Percentiles rank a stretch among this genome's conserved stretches.
Evolutionary conservation across 2,329 filamentous ascomycete species (phyloP).

Genomic region (Fusarium avenaceum): DNA sequence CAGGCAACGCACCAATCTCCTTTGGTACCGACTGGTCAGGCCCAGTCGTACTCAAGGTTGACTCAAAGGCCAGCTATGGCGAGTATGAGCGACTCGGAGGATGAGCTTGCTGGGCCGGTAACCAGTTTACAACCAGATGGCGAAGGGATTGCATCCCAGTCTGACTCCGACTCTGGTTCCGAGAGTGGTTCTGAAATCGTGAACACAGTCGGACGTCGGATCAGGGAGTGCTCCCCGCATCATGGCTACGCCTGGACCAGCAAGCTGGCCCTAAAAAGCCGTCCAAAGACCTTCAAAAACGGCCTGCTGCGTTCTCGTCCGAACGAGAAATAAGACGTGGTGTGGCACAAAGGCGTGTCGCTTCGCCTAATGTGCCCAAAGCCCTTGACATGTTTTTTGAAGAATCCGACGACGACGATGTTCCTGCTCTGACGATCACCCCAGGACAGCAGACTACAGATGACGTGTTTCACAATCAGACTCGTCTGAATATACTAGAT

Average conservation of each 20-base stretch:
- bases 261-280: constrained; percentile 54
- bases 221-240: constrained; percentile 76
- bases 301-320: constrained; percentile 52
- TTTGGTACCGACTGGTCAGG: neutral
- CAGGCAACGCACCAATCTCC: neutral
- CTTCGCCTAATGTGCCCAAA: constrained; percentile 47
- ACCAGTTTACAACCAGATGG: constrained; percentile 5
- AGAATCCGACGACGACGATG: constrained; percentile 61
- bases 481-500: constrained; percentile 42
- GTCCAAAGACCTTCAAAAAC: constrained; percentile 48
- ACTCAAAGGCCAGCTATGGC: constrained; percentile 18
- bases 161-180: constrained; percentile 56
- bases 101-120: constrained; percentile 33
- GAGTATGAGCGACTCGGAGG: constrained; percentile 46
- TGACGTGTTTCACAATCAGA: constrained; percentile 48
- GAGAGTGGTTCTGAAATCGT: constrained; percentile 59
- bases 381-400: constrained; percentile 59
- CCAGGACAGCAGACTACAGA: constrained; percentile 40
- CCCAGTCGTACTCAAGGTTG: constrained; percentile 9
- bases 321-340: constrained; percentile 61
- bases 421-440: constrained; percentile 22
- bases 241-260: constrained; percentile 73
- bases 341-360: constrained; percentile 62
- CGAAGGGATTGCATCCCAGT: constrained; percentile 43
- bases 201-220: constrained; percentile 60